Evolutionary conservation across 2,329 filamentous ascomycete genomes (phyloP), one percentile per base, ranked within the genome.

Genomic region (Fonsecaea nubica): DNA sequence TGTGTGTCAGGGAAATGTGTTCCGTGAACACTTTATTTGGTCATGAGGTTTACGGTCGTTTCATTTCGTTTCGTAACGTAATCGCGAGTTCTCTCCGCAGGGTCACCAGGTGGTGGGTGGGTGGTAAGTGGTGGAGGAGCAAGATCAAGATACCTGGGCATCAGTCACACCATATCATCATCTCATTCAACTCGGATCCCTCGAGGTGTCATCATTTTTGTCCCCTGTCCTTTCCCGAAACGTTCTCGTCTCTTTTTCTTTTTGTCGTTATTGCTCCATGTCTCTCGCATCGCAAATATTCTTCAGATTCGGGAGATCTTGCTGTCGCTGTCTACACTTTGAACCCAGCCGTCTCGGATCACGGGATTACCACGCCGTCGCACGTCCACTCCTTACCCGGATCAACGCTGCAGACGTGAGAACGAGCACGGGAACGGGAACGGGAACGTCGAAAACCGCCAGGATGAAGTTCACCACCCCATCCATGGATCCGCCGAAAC

Each of bases 401-500:
- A 25, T 25, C 40, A n/a, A n/a, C 45, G 15, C 8, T 79, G 78
- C 9, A 83, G 82, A 67, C 80, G 79, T 8, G 81, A 74, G 1
- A 72, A 82, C 4, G 69, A 78, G 72, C 0, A 76, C 78, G 8
- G 1, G 72, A 0, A 76, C 78, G 8, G 1, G 8, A 10, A 3
- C 45, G 45, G 2, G 18, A 21, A 50, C 45, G 10, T 8, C 12
- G 12, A 42, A 9, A 33, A 30, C 33, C 32, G 21, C 40, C 55
- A 69, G 10, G 35, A 72, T 69, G 64, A 65, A 55, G 57, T 72
- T 73, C 62, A 50, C 62, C 2, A 64, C 64, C 0, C 66, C 72
- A 12, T 68, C 69, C 15, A 62, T 57, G 58, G 78, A 81, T 18
- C 80, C 77, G 15, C 82, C 83, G 3, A 77, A 78, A 58, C 78